These are phyloP conservation scores for Mariannaea elegans DNA, from an alignment of 2,329 filamentous ascomycete genomes.

Conservation along the genomic window DNA sequence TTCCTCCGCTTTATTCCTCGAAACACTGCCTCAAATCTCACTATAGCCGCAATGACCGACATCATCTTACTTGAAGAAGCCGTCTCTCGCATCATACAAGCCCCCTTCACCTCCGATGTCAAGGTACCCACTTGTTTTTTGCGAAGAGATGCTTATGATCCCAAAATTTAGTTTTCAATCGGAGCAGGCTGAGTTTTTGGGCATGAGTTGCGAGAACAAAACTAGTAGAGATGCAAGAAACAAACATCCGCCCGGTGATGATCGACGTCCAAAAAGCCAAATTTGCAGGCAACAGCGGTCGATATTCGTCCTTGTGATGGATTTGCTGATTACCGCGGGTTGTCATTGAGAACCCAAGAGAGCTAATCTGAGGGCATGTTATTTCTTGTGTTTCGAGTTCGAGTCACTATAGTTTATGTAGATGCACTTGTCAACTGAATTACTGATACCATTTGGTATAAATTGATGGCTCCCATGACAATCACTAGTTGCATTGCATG, in stretches of 20 bases:
- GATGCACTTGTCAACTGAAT: neutral
- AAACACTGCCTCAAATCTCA: slow-evolving; percentile 6
- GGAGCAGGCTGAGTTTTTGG: slow-evolving; percentile 51
- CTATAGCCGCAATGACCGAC: slow-evolving; percentile 50
- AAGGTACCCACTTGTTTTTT: neutral
- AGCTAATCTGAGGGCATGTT: slow-evolving; percentile 63
- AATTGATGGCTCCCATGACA: no score
- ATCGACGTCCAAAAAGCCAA: slow-evolving; percentile 66
- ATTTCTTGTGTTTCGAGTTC: neutral
- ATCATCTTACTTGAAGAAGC: slow-evolving; percentile 33
- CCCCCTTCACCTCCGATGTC: neutral
- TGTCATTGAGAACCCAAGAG: slow-evolving; percentile 64
- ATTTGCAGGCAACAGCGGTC: slow-evolving; percentile 61
- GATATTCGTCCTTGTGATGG: slow-evolving; percentile 23
- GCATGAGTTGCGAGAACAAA: neutral
- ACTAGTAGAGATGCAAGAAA: slow-evolving; percentile 25
- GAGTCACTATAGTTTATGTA: no score
- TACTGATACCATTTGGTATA: neutral
- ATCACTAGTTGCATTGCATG: neutral
- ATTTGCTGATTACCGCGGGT: slow-evolving; percentile 45
- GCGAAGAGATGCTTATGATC: slow-evolving; percentile 41
- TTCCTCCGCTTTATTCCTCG: neutral
- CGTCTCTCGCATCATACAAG: slow-evolving; percentile 14
- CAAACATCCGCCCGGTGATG: slow-evolving; percentile 55
- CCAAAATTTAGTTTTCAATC: slow-evolving; percentile 62